Base-by-base conservation (phyloP, 768 basidiomycete species). In the Boletus barrowsii region DNA sequence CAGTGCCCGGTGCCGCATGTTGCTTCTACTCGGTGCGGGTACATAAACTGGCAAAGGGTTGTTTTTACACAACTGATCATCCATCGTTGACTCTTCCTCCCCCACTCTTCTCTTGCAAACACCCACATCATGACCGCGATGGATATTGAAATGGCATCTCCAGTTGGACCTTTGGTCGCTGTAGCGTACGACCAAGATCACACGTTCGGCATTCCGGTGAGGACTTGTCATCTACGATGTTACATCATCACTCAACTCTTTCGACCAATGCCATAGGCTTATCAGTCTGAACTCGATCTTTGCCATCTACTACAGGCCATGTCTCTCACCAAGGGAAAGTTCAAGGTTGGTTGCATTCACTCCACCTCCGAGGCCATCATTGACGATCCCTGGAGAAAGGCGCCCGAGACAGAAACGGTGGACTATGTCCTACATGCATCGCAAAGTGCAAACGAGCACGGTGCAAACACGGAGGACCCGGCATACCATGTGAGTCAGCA, bases 261-360 rank as follows among this genome's bases (percentile, higher is more conserved):
- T 42, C 54, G 46, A 41, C 32, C 37, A 37, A 22, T 29, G 14
- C 13, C 39, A 11, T 40, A 70, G 69, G 53, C 57, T 41, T 72
- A 64, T 54, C 62, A 63, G 39, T 49, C 68, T 17, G 68, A 72
- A 7, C 66, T 79, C 54, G 80, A 84, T 65, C 71, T 85, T 26
- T 84, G 83, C 62, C 73, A 76, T 44, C 69, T 84, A 0, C 54
- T 85, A 36, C 76, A 79, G 47, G 74, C 75, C 15, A 76, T 84
- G 78, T 77, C 76, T 46, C 68, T 83, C 10, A 76, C 51, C 54
- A 74, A 66, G 70, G 64, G 44, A 10, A 63, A 67, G 26, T 55
- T 58, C 55, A 68, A 75, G 70, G 73, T 71, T 41, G 57, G 63
- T 49, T 40, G 6, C n/a, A 13, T 49, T 45, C 40, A 5, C 10